Evolutionary conservation across 106 monocot species (phyloP).

Genomic region (Dendrobium huoshanense): DNA sequence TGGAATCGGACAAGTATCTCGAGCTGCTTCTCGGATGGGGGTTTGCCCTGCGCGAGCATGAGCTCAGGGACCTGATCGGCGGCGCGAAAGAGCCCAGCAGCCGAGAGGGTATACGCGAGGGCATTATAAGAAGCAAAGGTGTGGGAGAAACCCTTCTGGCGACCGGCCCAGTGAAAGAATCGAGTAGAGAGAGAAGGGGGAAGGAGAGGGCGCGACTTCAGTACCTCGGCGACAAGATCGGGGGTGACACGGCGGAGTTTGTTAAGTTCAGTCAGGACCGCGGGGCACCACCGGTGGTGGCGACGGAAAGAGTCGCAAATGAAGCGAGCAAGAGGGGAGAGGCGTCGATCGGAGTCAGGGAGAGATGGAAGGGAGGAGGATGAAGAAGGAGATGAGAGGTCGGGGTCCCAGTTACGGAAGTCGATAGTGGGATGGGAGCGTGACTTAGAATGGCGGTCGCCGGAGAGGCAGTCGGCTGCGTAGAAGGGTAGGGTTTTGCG

Average conservation of each 20-base stretch:
- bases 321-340: constrained; percentile 85
- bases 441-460: not conserved
- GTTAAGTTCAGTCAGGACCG: constrained; percentile 64
- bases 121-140: constrained; percentile 80
- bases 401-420: constrained; percentile 65
- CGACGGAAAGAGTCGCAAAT: constrained; percentile 67
- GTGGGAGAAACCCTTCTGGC: constrained; percentile 72
- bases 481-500: constrained; percentile 22
- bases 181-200: constrained; percentile 42
- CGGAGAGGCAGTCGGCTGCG: not conserved
- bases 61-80: constrained; percentile 75
- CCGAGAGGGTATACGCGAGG: constrained; percentile 49
- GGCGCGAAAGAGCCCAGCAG: constrained; percentile 36
- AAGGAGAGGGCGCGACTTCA: constrained; percentile 40
- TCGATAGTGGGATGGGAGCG: constrained; percentile 22
- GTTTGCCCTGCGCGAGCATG: constrained; percentile 62
- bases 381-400: not conserved
- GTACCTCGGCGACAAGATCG: constrained; percentile 62
- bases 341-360: constrained; percentile 36
- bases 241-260: constrained; percentile 86
- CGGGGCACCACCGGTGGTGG: constrained; percentile 58
- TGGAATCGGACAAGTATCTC: constrained; percentile 79
- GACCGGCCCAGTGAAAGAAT: constrained; percentile 81
- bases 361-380: constrained; percentile 11
- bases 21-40: constrained; percentile 77